Evolutionary conservation across 176 grass and related monocot genomes (phyloP).

Genomic region (Oryza officinalis): DNA sequence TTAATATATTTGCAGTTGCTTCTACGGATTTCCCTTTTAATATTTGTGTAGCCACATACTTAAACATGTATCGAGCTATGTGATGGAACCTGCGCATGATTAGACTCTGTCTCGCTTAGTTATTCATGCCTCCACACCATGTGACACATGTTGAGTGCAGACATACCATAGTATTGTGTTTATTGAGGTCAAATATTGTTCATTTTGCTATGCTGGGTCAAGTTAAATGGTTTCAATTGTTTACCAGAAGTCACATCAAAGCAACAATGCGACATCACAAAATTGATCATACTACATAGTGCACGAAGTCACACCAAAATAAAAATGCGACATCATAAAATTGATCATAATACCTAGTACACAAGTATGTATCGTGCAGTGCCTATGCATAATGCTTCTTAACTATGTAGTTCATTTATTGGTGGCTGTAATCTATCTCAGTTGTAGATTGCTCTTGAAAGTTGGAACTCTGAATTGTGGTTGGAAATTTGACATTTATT

Average conservation of each 20-base stretch:
- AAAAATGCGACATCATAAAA: not conserved
- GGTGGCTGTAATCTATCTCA: not conserved
- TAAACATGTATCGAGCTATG: not conserved
- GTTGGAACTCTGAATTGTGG: not conserved
- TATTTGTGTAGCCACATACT: constrained; percentile 2
- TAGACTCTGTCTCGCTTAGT: not conserved
- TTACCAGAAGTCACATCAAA: not conserved
- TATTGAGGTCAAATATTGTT: not conserved
- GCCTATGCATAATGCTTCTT: not conserved
- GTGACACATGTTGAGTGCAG: not conserved
- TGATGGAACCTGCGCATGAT: not conserved
- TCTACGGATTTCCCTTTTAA: not conserved
- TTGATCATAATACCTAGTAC: not conserved
- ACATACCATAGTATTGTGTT: not conserved
- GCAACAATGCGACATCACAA: not conserved
- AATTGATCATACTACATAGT: not conserved
- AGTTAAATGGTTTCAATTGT: not conserved
- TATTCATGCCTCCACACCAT: not conserved
- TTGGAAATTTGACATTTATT: constrained; percentile 24
- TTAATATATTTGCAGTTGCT: not conserved
- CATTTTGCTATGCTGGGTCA: not conserved
- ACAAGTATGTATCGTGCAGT: not conserved
- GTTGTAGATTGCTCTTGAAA: not conserved
- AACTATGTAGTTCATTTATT: not conserved
- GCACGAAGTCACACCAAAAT: not conserved